Evolutionary conservation across 371 early-diverging fungal genomes (phyloP).

Genomic region (Nematocida ironsii): DNA sequence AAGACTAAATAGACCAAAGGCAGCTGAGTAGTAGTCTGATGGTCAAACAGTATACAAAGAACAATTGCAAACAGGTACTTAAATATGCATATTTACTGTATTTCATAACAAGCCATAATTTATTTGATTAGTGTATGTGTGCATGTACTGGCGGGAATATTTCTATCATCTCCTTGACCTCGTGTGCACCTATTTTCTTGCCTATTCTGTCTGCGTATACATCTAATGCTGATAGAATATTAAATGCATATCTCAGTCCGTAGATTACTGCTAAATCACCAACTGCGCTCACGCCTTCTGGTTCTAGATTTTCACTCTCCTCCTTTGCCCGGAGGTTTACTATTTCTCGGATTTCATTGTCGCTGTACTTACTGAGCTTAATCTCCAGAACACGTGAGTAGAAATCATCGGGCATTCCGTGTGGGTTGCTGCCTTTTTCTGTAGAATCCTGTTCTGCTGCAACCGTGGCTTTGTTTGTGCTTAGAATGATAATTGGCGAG

Average conservation of each 20-base stretch:
- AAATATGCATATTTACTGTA: too few relatives aligned
- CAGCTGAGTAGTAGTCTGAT: too few relatives aligned
- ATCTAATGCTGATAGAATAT: conserved; percentile 84
- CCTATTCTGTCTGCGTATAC: conserved; percentile 78
- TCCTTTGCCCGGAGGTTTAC: conserved; percentile 81
- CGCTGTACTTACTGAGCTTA: conserved; percentile 78
- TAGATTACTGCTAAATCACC: conserved; percentile 83
- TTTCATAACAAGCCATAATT: background rate
- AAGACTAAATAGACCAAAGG: too few relatives aligned
- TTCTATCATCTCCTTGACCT: background rate
- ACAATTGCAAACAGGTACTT: too few relatives aligned
- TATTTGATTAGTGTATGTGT: background rate
- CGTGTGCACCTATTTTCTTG: background rate
- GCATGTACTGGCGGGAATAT: conserved; percentile 15
- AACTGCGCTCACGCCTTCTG: conserved; percentile 80
- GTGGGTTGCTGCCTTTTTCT: conserved; percentile 73
- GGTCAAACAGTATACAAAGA: too few relatives aligned
- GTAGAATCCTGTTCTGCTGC: conserved; percentile 74
- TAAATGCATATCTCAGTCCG: conserved; percentile 89
- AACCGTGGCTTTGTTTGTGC: conserved; percentile 76
- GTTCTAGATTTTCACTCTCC: conserved; percentile 89
- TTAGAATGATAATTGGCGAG: conserved; percentile 94
- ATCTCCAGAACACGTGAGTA: conserved; percentile 87
- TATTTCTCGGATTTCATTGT: conserved; percentile 82
- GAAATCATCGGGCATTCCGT: conserved; percentile 91